Evolutionary conservation across 768 basidiomycete species (phyloP).

Genomic region (Podaxis pistillaris): DNA sequence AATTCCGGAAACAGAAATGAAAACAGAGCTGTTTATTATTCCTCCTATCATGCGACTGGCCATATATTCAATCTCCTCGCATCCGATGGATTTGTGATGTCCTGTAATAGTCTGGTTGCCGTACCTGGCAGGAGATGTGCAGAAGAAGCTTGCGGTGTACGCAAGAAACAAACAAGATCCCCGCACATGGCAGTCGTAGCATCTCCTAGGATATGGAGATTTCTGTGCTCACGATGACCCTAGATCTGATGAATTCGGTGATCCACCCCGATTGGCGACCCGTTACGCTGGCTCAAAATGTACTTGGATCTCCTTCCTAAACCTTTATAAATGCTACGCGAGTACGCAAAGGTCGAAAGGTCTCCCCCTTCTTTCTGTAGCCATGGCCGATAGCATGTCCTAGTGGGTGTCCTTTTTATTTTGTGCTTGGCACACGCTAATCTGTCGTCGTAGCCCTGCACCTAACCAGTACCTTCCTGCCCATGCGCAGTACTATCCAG

Average conservation of each 20-base stretch:
- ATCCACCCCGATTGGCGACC: slow-evolving; percentile 49
- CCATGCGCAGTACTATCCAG: slow-evolving; percentile 37
- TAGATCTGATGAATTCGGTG: slow-evolving; percentile 68
- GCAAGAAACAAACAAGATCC: slow-evolving; percentile 40
- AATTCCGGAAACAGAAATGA: slow-evolving; percentile 8
- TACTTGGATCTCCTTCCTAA: slow-evolving; percentile 37
- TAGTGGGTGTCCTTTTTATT: slow-evolving; percentile 42
- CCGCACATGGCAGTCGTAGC: slow-evolving; percentile 33
- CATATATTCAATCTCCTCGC: slow-evolving; percentile 13
- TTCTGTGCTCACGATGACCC: slow-evolving; percentile 57
- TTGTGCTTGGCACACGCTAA: slow-evolving; percentile 18
- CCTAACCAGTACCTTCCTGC: slow-evolving; percentile 41
- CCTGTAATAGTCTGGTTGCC: slow-evolving; percentile 26
- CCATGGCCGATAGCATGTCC: slow-evolving; percentile 52
- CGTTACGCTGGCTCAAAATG: slow-evolving; percentile 39
- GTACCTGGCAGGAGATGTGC: slow-evolving; percentile 40
- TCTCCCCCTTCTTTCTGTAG: slow-evolving; percentile 37
- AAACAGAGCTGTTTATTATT: slow-evolving; percentile 1
- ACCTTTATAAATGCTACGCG: slow-evolving; percentile 55
- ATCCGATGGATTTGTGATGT: slow-evolving; percentile 15
- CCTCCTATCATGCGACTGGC: slow-evolving; percentile 2
- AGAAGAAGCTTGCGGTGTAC: slow-evolving; percentile 22
- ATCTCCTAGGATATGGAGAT: slow-evolving; percentile 44
- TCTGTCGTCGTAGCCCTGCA: slow-evolving; percentile 29
- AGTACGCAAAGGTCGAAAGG: slow-evolving; percentile 34